Evolutionary conservation across 345 rosid genomes (phyloP).

Genomic region (Adansonia digitata): DNA sequence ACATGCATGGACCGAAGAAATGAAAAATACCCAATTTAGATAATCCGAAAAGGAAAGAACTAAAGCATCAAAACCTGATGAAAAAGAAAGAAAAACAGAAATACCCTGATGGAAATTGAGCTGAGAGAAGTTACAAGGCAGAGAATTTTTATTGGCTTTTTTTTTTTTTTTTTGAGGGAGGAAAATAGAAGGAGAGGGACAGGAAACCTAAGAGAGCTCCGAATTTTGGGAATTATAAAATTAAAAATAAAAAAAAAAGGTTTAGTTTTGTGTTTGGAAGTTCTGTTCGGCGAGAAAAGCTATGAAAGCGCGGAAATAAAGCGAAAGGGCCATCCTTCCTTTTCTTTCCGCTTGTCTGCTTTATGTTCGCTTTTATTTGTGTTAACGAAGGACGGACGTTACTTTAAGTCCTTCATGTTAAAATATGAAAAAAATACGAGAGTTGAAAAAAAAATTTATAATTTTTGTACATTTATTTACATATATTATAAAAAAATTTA

Average conservation of each 20-base stretch:
- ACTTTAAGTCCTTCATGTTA: too few relatives aligned
- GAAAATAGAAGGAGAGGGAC: constrained; percentile 7
- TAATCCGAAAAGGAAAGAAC: constrained; percentile 11
- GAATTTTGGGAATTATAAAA: not conserved
- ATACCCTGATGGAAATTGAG: constrained; percentile 19
- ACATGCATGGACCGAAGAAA: not conserved
- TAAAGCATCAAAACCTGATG: not conserved
- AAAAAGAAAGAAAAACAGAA: constrained; percentile 7
- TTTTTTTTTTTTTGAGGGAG: not conserved
- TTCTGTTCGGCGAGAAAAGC: constrained; percentile 25
- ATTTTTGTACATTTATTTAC: too few relatives aligned
- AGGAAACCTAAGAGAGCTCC: constrained; percentile 19
- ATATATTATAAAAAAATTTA: too few relatives aligned
- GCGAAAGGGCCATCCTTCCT: not conserved
- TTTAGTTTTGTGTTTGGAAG: not conserved
- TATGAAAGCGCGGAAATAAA: constrained; percentile 25
- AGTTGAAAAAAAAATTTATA: too few relatives aligned
- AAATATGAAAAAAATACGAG: too few relatives aligned
- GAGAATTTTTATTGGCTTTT: constrained; percentile 10
- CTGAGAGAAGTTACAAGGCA: constrained; percentile 15
- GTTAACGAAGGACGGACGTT: not conserved
- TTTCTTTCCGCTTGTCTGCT: not conserved
- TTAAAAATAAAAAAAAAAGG: not conserved
- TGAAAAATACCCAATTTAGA: constrained; percentile 17
- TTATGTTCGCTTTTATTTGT: not conserved